Conservation (phyloP, 441 rosid genomes). For the Rhodomyrtus psidioides region DNA sequence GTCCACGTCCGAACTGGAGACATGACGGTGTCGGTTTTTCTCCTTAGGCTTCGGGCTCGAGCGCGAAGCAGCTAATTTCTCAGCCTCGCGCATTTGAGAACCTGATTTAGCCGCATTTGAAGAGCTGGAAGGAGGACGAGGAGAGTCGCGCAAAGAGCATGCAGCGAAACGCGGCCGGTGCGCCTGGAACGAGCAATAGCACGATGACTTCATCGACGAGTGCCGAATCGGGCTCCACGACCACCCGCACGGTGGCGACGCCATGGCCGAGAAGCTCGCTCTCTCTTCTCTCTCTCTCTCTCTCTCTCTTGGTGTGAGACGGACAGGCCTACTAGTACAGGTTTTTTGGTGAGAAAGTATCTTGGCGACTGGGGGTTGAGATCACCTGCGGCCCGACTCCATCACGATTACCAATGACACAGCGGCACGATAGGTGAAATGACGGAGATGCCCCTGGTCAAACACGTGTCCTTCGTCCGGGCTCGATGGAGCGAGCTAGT, state of each 20-base stretch:
- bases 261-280: slow-evolving; percentile 3
- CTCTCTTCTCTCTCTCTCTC: background rate
- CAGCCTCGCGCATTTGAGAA: background rate
- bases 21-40: background rate
- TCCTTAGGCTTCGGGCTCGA: background rate
- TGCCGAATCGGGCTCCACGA: background rate
- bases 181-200: background rate
- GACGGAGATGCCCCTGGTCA: background rate
- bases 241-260: slow-evolving; percentile 12
- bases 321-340: background rate
- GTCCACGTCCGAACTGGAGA: background rate
- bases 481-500: no score
- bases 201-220: background rate
- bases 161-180: slow-evolving; percentile 5
- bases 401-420: background rate
- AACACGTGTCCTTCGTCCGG: background rate
- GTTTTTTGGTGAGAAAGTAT: background rate
- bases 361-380: background rate
- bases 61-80: background rate
- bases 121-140: background rate
- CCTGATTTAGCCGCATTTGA: background rate
- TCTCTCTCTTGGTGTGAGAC: background rate
- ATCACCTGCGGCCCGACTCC: background rate
- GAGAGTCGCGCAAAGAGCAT: background rate
- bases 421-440: background rate